Percentiles rank a stretch among this genome's conserved stretches.
These are phyloP conservation scores for Taxillus chinensis DNA, from an alignment of 164 flowering plant species.

Conservation along the genomic window DNA sequence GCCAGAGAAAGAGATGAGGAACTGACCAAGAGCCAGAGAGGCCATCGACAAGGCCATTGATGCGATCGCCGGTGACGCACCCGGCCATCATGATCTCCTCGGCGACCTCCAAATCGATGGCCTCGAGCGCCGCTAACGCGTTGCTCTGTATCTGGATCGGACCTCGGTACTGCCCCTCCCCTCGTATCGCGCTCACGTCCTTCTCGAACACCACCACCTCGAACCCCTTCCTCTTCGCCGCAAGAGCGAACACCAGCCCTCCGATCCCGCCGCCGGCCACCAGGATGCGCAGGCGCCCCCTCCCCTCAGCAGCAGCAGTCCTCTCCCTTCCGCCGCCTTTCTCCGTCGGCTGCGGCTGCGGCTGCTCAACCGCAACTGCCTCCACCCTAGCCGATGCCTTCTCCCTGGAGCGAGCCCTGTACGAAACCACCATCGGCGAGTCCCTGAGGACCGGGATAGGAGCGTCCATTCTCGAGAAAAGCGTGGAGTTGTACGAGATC, in stretches of 20 bases:
- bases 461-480: neutral
- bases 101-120: constrained; percentile 85
- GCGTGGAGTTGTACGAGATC: too few species aligned
- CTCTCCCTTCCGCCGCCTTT: neutral
- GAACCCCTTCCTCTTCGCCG: constrained; percentile 80
- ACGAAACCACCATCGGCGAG: neutral
- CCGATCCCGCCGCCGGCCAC: constrained; percentile 99
- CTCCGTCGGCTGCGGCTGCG: neutral
- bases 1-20: neutral
- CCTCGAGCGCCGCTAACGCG: constrained; percentile 93
- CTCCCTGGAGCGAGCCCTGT: neutral
- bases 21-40: constrained; percentile 83
- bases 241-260: constrained; percentile 83
- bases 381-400: constrained; percentile 16
- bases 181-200: constrained; percentile 89
- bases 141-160: constrained; percentile 98
- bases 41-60: constrained; percentile 96
- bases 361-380: constrained; percentile 20
- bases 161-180: constrained; percentile 94
- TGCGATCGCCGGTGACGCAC: constrained; percentile 83
- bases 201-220: constrained; percentile 92
- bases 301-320: neutral
- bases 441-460: neutral
- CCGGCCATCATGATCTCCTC: constrained; percentile 82
- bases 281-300: constrained; percentile 49